phyloP scores from a whole-genome alignment of 179 eudicot genomes.

The Beta macrorhiza region DNA sequence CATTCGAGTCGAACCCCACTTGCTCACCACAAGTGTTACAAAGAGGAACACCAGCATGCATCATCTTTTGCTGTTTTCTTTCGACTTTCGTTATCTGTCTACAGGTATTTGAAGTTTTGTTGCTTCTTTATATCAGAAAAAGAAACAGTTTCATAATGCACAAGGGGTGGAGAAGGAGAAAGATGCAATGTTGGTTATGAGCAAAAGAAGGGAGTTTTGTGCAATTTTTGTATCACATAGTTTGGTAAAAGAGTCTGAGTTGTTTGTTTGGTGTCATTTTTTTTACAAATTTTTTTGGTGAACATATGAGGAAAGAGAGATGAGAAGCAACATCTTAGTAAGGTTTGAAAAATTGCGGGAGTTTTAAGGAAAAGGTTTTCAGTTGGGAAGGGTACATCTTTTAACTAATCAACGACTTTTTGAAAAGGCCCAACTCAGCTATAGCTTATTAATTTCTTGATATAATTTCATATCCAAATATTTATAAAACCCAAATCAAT shows the following conservation, averaged over 20 bases:
- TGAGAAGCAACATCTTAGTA: slow-evolving; percentile 54
- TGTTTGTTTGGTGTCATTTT: slow-evolving; percentile 34
- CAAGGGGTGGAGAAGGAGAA: neutral
- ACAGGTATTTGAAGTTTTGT: neutral
- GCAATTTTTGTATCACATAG: slow-evolving; percentile 24
- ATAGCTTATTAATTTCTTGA: neutral
- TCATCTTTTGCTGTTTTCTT: slow-evolving; percentile 42
- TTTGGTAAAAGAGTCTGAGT: slow-evolving; percentile 43
- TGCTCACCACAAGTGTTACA: slow-evolving; percentile 85
- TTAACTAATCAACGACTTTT: slow-evolving; percentile 39
- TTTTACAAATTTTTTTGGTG: neutral
- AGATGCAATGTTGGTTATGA: slow-evolving; percentile 18
- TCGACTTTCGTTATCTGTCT: neutral
- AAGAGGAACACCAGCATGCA: slow-evolving; percentile 65
- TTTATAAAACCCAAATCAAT: neutral
- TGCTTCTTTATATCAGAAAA: slow-evolving; percentile 18
- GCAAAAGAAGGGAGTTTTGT: slow-evolving; percentile 11
- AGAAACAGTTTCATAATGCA: slow-evolving; percentile 11
- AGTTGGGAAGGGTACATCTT: slow-evolving; percentile 62
- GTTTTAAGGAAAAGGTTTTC: slow-evolving; percentile 55
- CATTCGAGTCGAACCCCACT: slow-evolving; percentile 58
- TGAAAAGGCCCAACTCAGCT: slow-evolving; percentile 18
- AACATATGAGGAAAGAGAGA: slow-evolving; percentile 30
- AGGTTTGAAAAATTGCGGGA: slow-evolving; percentile 64
- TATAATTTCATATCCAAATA: neutral